phyloP scores from a whole-genome alignment of 1,139 yeast genomes.

The Lodderomyces margitis region DNA sequence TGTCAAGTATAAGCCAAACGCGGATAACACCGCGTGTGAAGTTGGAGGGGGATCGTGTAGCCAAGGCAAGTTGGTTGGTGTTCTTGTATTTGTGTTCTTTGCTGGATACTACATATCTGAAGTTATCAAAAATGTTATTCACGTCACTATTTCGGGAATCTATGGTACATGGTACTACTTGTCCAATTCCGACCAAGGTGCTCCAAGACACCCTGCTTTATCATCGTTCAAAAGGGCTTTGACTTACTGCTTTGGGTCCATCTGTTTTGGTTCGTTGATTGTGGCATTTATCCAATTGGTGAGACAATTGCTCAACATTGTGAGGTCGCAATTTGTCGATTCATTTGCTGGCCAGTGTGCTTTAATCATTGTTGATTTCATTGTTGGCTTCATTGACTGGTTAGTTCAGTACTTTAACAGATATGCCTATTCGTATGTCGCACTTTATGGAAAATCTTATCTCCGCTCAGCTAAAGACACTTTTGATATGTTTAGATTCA shows the following conservation, averaged over 20 bases:
- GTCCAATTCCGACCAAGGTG: constrained; percentile 73
- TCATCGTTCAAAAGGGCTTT: constrained; percentile 82
- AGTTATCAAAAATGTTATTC: constrained; percentile 80
- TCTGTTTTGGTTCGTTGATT: constrained; percentile 82
- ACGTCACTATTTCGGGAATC: constrained; percentile 80
- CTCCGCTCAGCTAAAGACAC: constrained; percentile 77
- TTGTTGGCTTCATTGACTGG: constrained; percentile 72
- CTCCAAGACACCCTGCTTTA: constrained; percentile 76
- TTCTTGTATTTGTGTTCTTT: constrained; percentile 68
- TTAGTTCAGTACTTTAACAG: constrained; percentile 82
- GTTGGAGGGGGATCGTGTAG: constrained; percentile 68
- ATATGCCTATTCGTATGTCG: constrained; percentile 85
- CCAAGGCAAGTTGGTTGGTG: constrained; percentile 63
- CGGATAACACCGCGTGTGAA: constrained; percentile 34
- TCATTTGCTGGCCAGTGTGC: constrained; percentile 55
- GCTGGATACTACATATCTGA: constrained; percentile 87
- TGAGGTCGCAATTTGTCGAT: constrained; percentile 54
- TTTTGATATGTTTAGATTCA: constrained; percentile 70
- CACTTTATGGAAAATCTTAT: constrained; percentile 82
- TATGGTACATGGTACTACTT: constrained; percentile 92
- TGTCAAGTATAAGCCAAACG: constrained; percentile 59
- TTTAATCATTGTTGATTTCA: constrained; percentile 55
- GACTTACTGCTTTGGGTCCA: constrained; percentile 87
- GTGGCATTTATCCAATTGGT: constrained; percentile 73
- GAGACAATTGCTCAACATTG: constrained; percentile 46